Evolutionary conservation across 2,329 filamentous ascomycete genomes (phyloP), one percentile per base, ranked within the genome.

Genomic region (Cladosporium sp.): DNA sequence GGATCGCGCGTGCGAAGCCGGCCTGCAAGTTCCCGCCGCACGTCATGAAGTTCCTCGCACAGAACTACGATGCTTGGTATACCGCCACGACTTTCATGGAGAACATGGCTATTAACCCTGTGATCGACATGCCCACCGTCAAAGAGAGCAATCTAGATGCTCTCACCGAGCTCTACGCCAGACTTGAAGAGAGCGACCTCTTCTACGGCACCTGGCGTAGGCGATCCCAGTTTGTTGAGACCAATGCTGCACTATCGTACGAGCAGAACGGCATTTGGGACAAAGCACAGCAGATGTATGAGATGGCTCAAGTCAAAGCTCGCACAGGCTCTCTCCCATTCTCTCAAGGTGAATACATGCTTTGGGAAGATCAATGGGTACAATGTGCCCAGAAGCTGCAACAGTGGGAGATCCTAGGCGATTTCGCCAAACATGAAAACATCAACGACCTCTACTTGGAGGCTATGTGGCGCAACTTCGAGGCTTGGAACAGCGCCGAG

Each of bases 221-320:
- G 50, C 84, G 93, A 39, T 95, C 91, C 67, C 89, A 95, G 58
- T 98, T 95, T 63, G 86, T 98, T 5, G 94, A 98, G 73, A 97
- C 91, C 7, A 99, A 98, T 64, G 89, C 93, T 12, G 93, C 91
- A 1, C 75, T 99, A 7, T 98, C 93, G 0, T 98, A 96, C 60
- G 94, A 99, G 71, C 94, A 99, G 66, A 95, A 95, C 61, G 93
- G 93, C 41, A 95, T 97, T 81, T 98, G 93, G 94, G 93, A 98
- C 62, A 97, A 97, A 70, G 91, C 94, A 1, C 94, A 98, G 71
- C 87, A 88, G 63, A 85, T 96, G 73, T 98, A 97, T 67, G 93
- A 99, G 69, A 85, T 85, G 50, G 93, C 94, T 0, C 94, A 98
- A 69, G 89, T 98, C 67, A 98, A 97, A 68, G 93, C 94, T 38